Conservation (phyloP, 768 basidiomycete genomes). For the Xerocomellus chrysenteron region DNA sequence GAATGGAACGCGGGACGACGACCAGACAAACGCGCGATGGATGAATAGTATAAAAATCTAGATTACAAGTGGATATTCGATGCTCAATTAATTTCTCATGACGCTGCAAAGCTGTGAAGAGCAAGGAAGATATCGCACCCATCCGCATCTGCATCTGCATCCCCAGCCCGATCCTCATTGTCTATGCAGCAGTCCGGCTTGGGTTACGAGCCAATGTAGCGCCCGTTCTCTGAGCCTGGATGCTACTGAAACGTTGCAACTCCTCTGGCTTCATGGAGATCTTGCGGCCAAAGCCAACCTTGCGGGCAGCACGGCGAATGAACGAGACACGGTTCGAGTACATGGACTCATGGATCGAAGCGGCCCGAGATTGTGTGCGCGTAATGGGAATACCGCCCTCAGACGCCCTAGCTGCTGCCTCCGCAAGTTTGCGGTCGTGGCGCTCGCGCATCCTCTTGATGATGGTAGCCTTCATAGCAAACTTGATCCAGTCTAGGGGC, state of each 20-base stretch:
- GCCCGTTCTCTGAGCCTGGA: conserved; percentile 80
- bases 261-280: conserved; percentile 82
- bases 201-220: conserved; percentile 77
- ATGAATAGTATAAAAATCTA: conserved; percentile 29
- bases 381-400: conserved; percentile 62
- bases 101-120: conserved; percentile 13
- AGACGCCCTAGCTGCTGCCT: conserved; percentile 35
- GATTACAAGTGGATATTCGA: conserved; percentile 34
- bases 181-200: conserved; percentile 55
- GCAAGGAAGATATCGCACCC: conserved; percentile 25
- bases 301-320: conserved; percentile 83
- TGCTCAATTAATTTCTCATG: conserved; percentile 24
- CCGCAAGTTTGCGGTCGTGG: conserved; percentile 41
- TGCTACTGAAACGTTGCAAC: conserved; percentile 80
- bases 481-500: conserved; percentile 95
- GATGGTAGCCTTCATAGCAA: conserved; percentile 91
- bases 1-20: conserved; percentile 13
- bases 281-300: conserved; percentile 85
- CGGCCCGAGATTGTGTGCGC: conserved; percentile 87
- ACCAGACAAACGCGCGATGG: conserved; percentile 16
- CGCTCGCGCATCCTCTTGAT: conserved; percentile 82
- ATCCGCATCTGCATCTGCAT: conserved; percentile 19
- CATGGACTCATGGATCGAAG: conserved; percentile 85
- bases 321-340: conserved; percentile 96
- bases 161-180: not conserved